These are phyloP conservation scores for Daldinia sp. DNA, from an alignment of 2,329 filamentous ascomycete genomes.

Conservation along the genomic window DNA sequence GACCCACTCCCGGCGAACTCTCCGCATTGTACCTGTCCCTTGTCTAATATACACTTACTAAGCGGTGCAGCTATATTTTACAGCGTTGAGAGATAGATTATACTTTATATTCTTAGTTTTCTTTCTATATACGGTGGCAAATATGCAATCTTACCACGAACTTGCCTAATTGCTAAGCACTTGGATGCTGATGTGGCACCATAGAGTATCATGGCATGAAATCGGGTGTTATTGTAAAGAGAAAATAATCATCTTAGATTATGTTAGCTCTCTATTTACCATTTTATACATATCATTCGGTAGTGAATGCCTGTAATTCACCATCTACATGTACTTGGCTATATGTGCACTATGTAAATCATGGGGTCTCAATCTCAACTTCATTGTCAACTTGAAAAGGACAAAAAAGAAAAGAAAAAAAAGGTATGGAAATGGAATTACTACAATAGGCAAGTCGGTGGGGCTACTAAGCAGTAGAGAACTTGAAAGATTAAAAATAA, in stretches of 20 bases:
- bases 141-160: not conserved
- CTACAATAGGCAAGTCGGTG: slow-evolving; percentile 17
- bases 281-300: too few species aligned
- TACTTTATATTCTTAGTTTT: not conserved
- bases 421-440: not conserved
- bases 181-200: not conserved
- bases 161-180: not conserved
- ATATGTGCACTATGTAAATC: too few species aligned
- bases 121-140: not conserved
- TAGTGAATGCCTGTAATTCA: too few species aligned
- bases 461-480: slow-evolving; percentile 7
- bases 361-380: too few species aligned
- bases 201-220: not conserved
- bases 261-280: not conserved
- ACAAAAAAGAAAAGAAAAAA: not conserved
- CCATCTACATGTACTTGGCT: too few species aligned
- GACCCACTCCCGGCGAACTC: not conserved
- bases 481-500: not conserved
- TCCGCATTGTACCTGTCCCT: not conserved
- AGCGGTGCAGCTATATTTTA: not conserved
- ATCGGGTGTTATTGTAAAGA: not conserved
- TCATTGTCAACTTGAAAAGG: too few species aligned
- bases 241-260: not conserved
- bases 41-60: too few species aligned
- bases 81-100: not conserved